Conservation (phyloP, 2,329 filamentous ascomycete species). For the Cordyceps fumosorosea region DNA sequence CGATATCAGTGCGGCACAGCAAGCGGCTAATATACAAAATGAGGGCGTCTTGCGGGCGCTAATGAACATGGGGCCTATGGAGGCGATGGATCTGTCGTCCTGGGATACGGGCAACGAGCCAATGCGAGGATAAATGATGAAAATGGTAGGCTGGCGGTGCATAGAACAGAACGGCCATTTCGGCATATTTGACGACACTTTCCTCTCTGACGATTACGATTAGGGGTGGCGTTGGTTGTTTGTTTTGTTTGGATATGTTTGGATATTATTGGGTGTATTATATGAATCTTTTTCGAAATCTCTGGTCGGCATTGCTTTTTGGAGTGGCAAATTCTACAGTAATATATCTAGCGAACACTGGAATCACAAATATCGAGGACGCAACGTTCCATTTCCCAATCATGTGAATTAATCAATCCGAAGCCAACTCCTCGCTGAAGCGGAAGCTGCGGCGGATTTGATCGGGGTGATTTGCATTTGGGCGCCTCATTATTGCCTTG, state of each 20-base stretch:
- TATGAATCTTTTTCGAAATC: background rate
- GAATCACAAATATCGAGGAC: too few species aligned
- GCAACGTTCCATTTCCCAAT: too few species aligned
- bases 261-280: background rate
- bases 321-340: background rate
- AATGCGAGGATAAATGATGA: constrained; percentile 5
- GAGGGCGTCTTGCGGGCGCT: constrained; percentile 52
- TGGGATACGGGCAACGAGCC: constrained; percentile 32
- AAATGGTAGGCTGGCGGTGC: background rate
- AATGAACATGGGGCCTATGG: constrained; percentile 54
- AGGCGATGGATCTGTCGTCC: constrained; percentile 49
- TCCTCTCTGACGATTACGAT: background rate
- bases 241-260: background rate
- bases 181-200: background rate
- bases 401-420: too few species aligned
- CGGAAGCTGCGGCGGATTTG: too few species aligned
- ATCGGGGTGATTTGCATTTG: too few species aligned
- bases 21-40: constrained; percentile 27
- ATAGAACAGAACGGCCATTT: background rate
- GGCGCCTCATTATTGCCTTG: too few species aligned
- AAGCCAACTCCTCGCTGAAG: too few species aligned
- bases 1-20: constrained; percentile 23
- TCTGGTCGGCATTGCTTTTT: background rate
- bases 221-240: background rate
- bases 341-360: background rate